Evolutionary conservation across 345 rosid genomes (phyloP), one percentile per base, ranked within the genome.

Genomic region (Pistacia vera): DNA sequence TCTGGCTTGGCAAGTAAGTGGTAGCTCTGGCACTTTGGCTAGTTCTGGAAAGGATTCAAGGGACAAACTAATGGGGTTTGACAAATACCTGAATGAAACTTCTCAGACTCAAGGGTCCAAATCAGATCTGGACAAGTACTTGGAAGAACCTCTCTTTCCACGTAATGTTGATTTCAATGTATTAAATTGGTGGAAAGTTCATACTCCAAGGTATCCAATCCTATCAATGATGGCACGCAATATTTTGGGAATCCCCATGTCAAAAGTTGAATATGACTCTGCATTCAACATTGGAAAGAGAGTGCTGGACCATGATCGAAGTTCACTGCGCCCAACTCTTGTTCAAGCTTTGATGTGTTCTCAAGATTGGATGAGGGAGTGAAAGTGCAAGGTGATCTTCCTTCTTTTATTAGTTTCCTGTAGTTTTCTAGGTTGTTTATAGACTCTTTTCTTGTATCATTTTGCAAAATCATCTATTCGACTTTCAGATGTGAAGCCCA

Each of bases 151-250:
- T 12, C 92, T 91, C 11, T 91, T 93, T 75, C 98, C 98, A 20
- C 91, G 94, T 1, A 85, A 84, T 46, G 85, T 74, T 1, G 93
- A 91, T 73, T 90, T 91, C 57, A 81, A 86, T 76, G 80, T 93
- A 57, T 77, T 93, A 20, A 91, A 89, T 70, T 91, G 98, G 98
- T 93, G 97, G 97, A 91, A 88, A 70, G 97, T 91, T 81, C 93
- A 91, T 68, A 86, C 94, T 16, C 91, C 94, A 0, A 84, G 88
- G 81, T 91, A 93, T 75, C 97, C 98, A 4, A 79, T 90, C 63
- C 80, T 93, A n/a, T 90, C 98, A 1, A 85, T 89, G 91, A 86
- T 93, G 95, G 97, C 97, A 11, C 86, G 89, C 25, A 89, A 91
- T 67, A 84, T 91, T 60, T 63, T 91, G 61, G 91, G 86, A 4